A percentile compares a stretch with the other conserved stretches of the same genome.
phyloP scores from a whole-genome alignment of 2,329 filamentous ascomycete genomes.

The Penicillium concentricum region DNA sequence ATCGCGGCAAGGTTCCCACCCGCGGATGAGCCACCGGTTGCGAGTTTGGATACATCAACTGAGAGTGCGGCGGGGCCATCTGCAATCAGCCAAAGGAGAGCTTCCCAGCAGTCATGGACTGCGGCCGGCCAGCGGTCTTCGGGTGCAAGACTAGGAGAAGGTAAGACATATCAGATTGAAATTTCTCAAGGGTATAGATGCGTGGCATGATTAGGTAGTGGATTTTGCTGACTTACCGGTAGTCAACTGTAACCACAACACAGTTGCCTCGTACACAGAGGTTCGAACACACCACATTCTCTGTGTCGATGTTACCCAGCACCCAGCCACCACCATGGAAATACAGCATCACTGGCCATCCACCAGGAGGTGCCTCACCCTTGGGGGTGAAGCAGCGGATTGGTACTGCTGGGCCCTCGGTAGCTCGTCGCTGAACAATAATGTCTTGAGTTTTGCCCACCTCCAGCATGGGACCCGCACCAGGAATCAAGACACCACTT shows the following conservation, averaged over 20 bases:
- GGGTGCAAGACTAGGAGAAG: slow-evolving; percentile 50
- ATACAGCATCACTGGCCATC: slow-evolving; percentile 59
- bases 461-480: slow-evolving; percentile 49
- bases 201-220: background rate
- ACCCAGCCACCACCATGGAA: slow-evolving; percentile 62
- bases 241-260: slow-evolving; percentile 58
- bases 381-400: slow-evolving; percentile 54
- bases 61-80: slow-evolving; percentile 37
- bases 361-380: slow-evolving; percentile 43
- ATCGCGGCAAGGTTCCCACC: slow-evolving; percentile 55
- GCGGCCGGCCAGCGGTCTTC: slow-evolving; percentile 58
- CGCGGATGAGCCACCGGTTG: slow-evolving; percentile 53
- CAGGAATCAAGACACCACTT: slow-evolving; percentile 54
- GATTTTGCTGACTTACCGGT: slow-evolving; percentile 43
- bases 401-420: slow-evolving; percentile 49
- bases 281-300: slow-evolving; percentile 58
- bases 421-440: slow-evolving; percentile 44
- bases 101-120: slow-evolving; percentile 58
- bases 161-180: background rate
- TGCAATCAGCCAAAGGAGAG: slow-evolving; percentile 50
- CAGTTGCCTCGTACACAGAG: slow-evolving; percentile 51
- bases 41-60: slow-evolving; percentile 47
- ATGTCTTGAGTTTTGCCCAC: slow-evolving; percentile 51
- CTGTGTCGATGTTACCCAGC: slow-evolving; percentile 57
- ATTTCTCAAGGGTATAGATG: background rate